Percentiles rank a stretch among this genome's conserved stretches.
phyloP scores from a whole-genome alignment of 2,329 filamentous ascomycete species.

The Graphilbum fragrans region DNA sequence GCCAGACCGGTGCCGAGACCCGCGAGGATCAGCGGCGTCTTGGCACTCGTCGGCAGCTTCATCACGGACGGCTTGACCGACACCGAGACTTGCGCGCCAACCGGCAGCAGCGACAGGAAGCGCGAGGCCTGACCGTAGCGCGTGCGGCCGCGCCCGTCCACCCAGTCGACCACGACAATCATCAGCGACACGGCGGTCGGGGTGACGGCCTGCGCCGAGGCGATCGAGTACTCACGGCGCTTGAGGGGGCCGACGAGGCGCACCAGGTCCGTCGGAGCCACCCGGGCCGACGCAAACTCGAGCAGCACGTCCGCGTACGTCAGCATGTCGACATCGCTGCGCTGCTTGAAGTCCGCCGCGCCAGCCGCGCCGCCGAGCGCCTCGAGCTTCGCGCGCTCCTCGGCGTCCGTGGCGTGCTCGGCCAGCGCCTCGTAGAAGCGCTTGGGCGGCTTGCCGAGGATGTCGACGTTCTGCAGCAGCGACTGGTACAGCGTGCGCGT shows the following conservation, averaged over 20 bases:
- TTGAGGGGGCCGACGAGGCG: slow-evolving; percentile 86
- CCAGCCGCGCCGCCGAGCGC: slow-evolving; percentile 68
- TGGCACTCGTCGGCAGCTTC: slow-evolving; percentile 85
- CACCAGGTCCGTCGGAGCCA: slow-evolving; percentile 76
- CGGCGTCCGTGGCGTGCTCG: slow-evolving; percentile 71
- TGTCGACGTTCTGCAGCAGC: slow-evolving; percentile 83
- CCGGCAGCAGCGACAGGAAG: slow-evolving; percentile 66
- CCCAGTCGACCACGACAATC: slow-evolving; percentile 96
- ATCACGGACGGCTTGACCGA: slow-evolving; percentile 97
- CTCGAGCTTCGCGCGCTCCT: slow-evolving; percentile 69
- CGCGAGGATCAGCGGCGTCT: slow-evolving; percentile 95
- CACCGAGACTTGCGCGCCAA: slow-evolving; percentile 72
- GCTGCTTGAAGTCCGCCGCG: slow-evolving; percentile 81
- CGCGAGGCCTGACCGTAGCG: slow-evolving; percentile 89
- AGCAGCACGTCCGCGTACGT: slow-evolving; percentile 85
- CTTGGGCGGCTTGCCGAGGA: slow-evolving; percentile 94
- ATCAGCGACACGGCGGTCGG: slow-evolving; percentile 84
- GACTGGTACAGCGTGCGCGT: slow-evolving; percentile 89
- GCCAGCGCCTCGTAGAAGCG: slow-evolving; percentile 91
- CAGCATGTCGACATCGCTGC: slow-evolving; percentile 78
- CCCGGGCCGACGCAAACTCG: slow-evolving; percentile 83
- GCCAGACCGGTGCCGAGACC: slow-evolving; percentile 96
- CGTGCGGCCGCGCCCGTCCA: slow-evolving; percentile 74
- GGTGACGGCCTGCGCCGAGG: slow-evolving; percentile 89
- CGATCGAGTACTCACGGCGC: slow-evolving; percentile 97